Base-by-base conservation (phyloP, 805 yeast species). In the Starmerella floris region DNA sequence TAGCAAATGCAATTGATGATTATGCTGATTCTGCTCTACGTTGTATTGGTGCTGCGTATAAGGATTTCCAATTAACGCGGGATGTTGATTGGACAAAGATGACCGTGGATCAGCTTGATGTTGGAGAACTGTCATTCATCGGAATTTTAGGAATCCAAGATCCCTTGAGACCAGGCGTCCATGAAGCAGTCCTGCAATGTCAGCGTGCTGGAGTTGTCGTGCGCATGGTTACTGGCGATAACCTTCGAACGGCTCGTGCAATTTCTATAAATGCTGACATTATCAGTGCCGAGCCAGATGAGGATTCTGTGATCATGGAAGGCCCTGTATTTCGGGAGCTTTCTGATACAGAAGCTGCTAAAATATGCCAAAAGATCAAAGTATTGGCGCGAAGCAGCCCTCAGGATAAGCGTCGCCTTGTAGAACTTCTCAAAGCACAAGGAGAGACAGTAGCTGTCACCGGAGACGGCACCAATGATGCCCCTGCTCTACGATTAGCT, bases 401-500 rank as follows among this genome's bases (percentile, higher is more conserved):
- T 2, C 95, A 88, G 51, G 99, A 91, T 63, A 91, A 91, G 63
- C 69, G 94, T 45, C 65, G 83, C 23, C 69, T 91, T 35, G 98
- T 93, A 28, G 82, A 79, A 49, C 77, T 85, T 11, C 67, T 91
- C 53, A 77, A 79, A 55, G 67, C 70, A 30, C 69, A 76, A 57
- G 94, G 93, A 21, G 96, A 91, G 57, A 94, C 88, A 28, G 98
- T 91, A 39, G 98, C 98, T 1, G 97, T 88, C 28, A 91, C 99
- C 30, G 99, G 98, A 58, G 99, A 91, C 61, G 99, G 99, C 63
- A 88, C 97, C 8, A 91, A 91, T 61, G 99, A 91, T 69, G 98
- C 97, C 0, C 96, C 96, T 15, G 97, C 98, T 3, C 71, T 91
- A 57, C 84, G 88, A 57, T 69, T 87, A 45, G 99, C 98, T 0